Evolutionary conservation across 1,139 yeast genomes (phyloP), one percentile per base, ranked within the genome.

Genomic region (Candida albicans): DNA sequence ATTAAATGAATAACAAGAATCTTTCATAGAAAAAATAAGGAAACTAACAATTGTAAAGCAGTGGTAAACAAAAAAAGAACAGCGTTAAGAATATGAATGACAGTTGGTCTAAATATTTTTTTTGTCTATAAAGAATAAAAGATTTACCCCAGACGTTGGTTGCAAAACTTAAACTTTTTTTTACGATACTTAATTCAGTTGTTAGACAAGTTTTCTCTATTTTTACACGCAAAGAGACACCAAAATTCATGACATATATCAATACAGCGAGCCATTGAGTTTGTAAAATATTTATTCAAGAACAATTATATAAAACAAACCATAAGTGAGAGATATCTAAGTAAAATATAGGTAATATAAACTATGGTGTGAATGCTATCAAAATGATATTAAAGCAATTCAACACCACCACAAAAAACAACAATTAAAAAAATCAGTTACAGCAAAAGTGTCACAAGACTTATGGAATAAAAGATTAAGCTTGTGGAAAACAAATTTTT

Each of bases 61-160:
- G 22, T 18, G 22, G 22, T 14, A 9, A 35, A 27, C n/a, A 9
- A 12, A 14, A 35, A 35, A 29, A 13, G 11, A 11, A 36, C 11
- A 10, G n/a, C 5, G 14, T 11, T 15, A 36, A 18, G 15, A 29
- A 29, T 28, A 36, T 28, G 33, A 36, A 30, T 28, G n/a, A 27
- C 37, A 35, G 18, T 24, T 24, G 25, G 37, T 35, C 22, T 35
- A 12, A 24, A 27, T 35, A n/a, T 25, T 33, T 22, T 33, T 22
- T 15, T 32, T 32, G 11, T 32, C 15, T 35, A 27, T 27, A 25
- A 27, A 18, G 22, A 18, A 18, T 18, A 18, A 5, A 18, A 18
- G 22, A 18, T 18, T 18, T 18, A 18, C 22, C 22, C 22, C 22
- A 24, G 8, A 14, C 14, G 41, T 38, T 38, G 41, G 41, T 38